Evolutionary conservation across 345 rosid species (phyloP).

Genomic region (Salix koriyanagi): DNA sequence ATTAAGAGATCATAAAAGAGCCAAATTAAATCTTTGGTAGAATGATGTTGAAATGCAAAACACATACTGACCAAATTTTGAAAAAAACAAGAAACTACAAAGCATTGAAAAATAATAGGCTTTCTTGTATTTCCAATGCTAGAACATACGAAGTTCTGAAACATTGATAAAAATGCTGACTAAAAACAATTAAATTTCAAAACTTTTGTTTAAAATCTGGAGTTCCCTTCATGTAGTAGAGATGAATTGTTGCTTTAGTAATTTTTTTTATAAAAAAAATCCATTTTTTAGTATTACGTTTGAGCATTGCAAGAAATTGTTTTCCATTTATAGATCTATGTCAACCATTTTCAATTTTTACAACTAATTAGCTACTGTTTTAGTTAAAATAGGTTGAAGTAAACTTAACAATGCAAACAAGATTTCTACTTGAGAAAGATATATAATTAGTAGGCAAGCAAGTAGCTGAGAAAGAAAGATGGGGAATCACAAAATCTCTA

Average conservation of each 20-base stretch:
- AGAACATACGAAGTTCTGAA: neutral
- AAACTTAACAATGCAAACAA: constrained; percentile 5
- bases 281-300: neutral
- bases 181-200: neutral
- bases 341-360: neutral
- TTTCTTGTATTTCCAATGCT: neutral
- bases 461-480: neutral
- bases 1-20: neutral
- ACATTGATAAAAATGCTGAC: neutral
- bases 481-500: constrained; percentile 26
- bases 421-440: constrained; percentile 8
- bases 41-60: neutral
- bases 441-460: neutral
- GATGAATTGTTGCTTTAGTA: neutral
- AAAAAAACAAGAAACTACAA: neutral
- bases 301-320: constrained; percentile 8
- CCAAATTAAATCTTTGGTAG: neutral
- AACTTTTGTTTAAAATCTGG: neutral
- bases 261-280: neutral
- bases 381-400: neutral
- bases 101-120: neutral
- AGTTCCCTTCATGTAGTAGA: neutral
- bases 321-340: constrained; percentile 2
- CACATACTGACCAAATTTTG: neutral
- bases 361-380: neutral